Conservation (phyloP, 1,284 basidiomycete genomes). For the Irpex sp. region DNA sequence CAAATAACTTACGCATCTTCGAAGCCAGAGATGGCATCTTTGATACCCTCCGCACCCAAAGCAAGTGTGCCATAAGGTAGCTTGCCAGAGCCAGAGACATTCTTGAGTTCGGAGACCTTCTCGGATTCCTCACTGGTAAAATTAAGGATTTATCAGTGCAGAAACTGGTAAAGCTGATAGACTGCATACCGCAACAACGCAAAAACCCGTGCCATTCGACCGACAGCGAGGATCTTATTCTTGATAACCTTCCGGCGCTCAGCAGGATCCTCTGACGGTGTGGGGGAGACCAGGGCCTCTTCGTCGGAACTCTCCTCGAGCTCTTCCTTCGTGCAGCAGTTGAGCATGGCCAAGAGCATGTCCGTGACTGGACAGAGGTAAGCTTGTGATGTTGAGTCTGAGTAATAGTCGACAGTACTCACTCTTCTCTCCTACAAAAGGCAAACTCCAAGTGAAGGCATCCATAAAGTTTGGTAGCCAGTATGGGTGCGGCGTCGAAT, state of each 20-base stretch:
- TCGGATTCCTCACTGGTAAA: constrained; percentile 89
- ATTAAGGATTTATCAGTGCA: neutral
- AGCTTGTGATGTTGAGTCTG: constrained; percentile 6
- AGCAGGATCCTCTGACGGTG: constrained; percentile 47
- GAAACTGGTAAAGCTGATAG: constrained; percentile 1
- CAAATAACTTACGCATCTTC: constrained; percentile 82
- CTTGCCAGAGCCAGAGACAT: constrained; percentile 73
- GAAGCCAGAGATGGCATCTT: constrained; percentile 91
- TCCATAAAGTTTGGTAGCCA: constrained; percentile 99
- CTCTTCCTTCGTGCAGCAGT: constrained; percentile 94
- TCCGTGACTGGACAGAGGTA: constrained; percentile 68
- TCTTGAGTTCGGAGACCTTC: constrained; percentile 96
- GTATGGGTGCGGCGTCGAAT: constrained; percentile 93
- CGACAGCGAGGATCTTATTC: constrained; percentile 98
- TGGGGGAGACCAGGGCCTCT: constrained; percentile 40
- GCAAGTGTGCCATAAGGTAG: constrained; percentile 88
- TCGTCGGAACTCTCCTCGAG: constrained; percentile 83
- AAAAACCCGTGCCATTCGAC: constrained; percentile 95
- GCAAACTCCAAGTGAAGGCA: constrained; percentile 98
- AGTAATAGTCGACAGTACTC: constrained; percentile 25
- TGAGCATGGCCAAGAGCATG: constrained; percentile 93
- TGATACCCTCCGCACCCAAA: constrained; percentile 92
- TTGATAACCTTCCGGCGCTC: constrained; percentile 88
- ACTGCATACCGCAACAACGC: constrained; percentile 80
- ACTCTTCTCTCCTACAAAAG: constrained; percentile 98